These are phyloP conservation scores for Nevesoporus exiguus DNA, from an alignment of 768 basidiomycete species.

Conservation along the genomic window DNA sequence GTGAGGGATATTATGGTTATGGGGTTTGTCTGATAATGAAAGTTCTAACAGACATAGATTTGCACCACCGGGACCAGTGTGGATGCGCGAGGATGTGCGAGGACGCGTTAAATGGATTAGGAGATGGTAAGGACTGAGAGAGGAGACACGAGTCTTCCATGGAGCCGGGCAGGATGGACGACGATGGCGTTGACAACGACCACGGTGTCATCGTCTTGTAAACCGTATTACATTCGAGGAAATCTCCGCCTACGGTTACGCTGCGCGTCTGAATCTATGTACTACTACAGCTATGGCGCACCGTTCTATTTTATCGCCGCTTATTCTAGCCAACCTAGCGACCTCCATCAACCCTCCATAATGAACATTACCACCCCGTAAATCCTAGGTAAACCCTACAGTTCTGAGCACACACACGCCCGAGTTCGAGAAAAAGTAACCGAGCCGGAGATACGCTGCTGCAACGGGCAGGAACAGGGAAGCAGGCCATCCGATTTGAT, in stretches of 20 bases:
- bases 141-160: conserved; percentile 40
- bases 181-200: conserved; percentile 31
- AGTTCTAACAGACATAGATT: conserved; percentile 60
- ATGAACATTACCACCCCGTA: conserved; percentile 12
- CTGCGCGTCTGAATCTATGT: background rate
- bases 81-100: too few species aligned
- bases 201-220: conserved; percentile 25
- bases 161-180: conserved; percentile 21
- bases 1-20: conserved; percentile 28
- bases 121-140: conserved; percentile 43
- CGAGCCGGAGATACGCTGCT: conserved; percentile 13
- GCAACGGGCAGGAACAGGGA: conserved; percentile 20
- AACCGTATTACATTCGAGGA: background rate
- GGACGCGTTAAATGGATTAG: conserved; percentile 30
- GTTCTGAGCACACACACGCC: conserved; percentile 19
- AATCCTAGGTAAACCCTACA: conserved; percentile 21
- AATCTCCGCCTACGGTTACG: background rate
- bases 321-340: conserved; percentile 7
- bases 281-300: background rate
- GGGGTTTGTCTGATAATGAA: conserved; percentile 38
- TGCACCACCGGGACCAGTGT: conserved; percentile 42
- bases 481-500: conserved; percentile 20
- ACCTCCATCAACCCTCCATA: conserved; percentile 23
- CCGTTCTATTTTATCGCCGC: conserved; percentile 9
- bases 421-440: conserved; percentile 22